Conservation (phyloP, 495 filamentous ascomycete genomes). For the Neurospora sp. region DNA sequence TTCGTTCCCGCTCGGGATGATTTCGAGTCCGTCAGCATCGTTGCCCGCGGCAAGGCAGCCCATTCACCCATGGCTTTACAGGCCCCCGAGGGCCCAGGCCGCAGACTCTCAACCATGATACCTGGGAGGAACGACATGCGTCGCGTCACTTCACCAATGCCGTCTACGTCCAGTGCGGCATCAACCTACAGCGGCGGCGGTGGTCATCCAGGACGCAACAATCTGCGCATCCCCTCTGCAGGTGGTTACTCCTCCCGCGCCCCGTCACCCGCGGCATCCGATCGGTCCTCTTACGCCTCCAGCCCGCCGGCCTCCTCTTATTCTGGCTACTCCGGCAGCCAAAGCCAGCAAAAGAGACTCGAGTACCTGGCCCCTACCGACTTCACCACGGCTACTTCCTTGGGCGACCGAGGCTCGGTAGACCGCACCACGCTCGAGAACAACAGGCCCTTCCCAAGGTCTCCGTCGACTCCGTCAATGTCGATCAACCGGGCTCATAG, state of each 20-base stretch:
- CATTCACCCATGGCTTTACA: conserved; percentile 45
- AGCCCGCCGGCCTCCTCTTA: conserved; percentile 3
- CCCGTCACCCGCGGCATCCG: not conserved
- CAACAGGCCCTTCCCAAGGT: not conserved
- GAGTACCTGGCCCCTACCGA: conserved; percentile 34
- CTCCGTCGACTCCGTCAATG: not conserved
- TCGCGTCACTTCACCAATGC: not conserved
- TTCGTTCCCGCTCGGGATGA: conserved; percentile 58
- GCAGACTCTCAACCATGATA: conserved; percentile 26
- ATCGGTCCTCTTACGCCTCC: not conserved
- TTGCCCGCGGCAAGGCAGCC: conserved; percentile 68
- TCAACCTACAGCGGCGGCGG: not conserved
- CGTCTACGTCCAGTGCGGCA: not conserved
- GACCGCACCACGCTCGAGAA: conserved; percentile 11
- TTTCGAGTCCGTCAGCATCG: conserved; percentile 58
- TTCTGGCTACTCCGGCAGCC: conserved; percentile 12
- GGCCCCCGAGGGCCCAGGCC: conserved; percentile 18
- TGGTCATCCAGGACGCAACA: conserved; percentile 1
- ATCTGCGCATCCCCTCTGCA: conserved; percentile 27
- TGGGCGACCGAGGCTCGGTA: conserved; percentile 17
- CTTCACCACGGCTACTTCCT: conserved; percentile 35
- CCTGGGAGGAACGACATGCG: conserved; percentile 8
- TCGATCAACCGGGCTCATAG: conserved; percentile 14
- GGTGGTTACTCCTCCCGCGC: not conserved
- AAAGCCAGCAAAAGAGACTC: conserved; percentile 13